Evolutionary conservation across 108 stramenopile species (phyloP).

Genomic region (Cyclotella atomus): DNA sequence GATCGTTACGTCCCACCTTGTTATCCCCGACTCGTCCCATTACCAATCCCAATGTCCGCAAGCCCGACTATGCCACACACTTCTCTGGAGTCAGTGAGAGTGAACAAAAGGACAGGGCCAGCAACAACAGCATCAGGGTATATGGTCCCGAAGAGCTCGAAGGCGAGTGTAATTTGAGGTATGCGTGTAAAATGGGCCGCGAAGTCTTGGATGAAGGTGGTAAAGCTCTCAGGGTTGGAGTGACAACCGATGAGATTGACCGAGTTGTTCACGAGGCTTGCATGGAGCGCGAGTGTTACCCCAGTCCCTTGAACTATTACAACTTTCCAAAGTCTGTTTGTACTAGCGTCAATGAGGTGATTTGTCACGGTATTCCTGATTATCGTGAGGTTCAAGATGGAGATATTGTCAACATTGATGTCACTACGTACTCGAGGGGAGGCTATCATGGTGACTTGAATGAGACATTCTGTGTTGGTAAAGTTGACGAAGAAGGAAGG

Average conservation of each 20-base stretch:
- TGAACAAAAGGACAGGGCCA: conserved; percentile 76
- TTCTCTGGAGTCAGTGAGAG: conserved; percentile 66
- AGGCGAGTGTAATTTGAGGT: conserved; percentile 83
- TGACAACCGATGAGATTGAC: conserved; percentile 99
- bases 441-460: conserved; percentile 98
- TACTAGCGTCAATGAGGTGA: conserved; percentile 97
- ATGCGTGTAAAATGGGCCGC: conserved; percentile 92
- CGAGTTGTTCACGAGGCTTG: conserved; percentile 82
- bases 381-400: conserved; percentile 93
- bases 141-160: conserved; percentile 87
- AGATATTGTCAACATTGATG: conserved; percentile 98
- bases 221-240: conserved; percentile 86
- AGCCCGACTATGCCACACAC: conserved; percentile 86
- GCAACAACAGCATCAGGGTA: conserved; percentile 74
- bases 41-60: conserved; percentile 59
- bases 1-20: conserved; percentile 72
- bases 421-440: conserved; percentile 88
- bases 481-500: conserved; percentile 84
- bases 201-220: conserved; percentile 96
- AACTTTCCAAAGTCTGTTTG: conserved; percentile 98
- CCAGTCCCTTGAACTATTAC: conserved; percentile 97
- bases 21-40: conserved; percentile 67
- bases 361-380: conserved; percentile 96
- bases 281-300: conserved; percentile 94
- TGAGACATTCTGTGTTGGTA: conserved; percentile 95